Evolutionary conservation across 805 yeast species (phyloP).

Genomic region (Starmera dryadoides): DNA sequence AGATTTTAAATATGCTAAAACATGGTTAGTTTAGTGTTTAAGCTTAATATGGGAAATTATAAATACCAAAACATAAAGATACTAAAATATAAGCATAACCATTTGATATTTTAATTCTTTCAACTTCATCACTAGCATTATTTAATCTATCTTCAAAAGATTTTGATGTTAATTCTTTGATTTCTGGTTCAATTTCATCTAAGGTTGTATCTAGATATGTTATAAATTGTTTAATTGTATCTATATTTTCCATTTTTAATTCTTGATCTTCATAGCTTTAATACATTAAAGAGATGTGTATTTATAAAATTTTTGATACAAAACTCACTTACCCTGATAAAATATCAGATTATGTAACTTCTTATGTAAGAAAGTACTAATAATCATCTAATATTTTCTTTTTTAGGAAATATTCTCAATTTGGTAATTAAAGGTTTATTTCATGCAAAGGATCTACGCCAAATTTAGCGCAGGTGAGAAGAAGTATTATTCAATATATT

Average conservation of each 20-base stretch:
- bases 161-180: conserved; percentile 30
- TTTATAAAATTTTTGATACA: too few relatives aligned
- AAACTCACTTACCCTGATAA: too few relatives aligned
- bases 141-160: conserved; percentile 32
- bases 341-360: too few relatives aligned
- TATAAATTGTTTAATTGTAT: conserved; percentile 33
- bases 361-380: too few relatives aligned
- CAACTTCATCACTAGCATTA: conserved; percentile 14
- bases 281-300: too few relatives aligned
- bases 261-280: not conserved
- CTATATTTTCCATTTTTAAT: conserved; percentile 43
- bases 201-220: conserved; percentile 30
- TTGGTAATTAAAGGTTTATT: too few relatives aligned
- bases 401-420: too few relatives aligned
- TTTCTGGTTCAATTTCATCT: conserved; percentile 25
- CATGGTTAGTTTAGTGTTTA: not conserved
- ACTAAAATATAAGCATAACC: conserved; percentile 43
- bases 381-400: too few relatives aligned
- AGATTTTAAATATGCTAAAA: conserved; percentile 43
- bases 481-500: too few relatives aligned
- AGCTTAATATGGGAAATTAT: not conserved
- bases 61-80: conserved; percentile 38
- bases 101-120: conserved; percentile 26
- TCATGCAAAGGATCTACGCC: too few relatives aligned
- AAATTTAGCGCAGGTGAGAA: too few relatives aligned